These are phyloP conservation scores for Saccharum officinarum DNA, from an alignment of 176 grass and related monocot genomes.

Conservation along the genomic window DNA sequence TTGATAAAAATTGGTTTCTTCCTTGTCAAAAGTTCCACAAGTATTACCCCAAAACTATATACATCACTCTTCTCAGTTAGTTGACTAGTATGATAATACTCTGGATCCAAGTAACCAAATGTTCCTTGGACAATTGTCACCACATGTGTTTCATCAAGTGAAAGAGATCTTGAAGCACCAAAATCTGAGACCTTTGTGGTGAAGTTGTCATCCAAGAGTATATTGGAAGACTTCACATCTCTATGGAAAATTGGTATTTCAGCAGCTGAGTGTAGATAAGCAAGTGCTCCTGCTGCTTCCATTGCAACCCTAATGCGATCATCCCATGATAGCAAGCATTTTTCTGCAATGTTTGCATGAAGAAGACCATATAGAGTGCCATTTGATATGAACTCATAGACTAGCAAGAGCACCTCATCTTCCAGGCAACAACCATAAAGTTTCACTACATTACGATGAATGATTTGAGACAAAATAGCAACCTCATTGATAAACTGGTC, in stretches of 20 bases:
- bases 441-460: neutral
- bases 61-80: neutral
- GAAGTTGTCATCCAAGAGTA: neutral
- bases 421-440: neutral
- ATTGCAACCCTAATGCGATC: neutral
- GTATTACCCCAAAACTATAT: neutral
- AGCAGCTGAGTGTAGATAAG: neutral
- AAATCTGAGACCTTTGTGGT: neutral
- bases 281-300: neutral
- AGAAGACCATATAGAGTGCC: neutral
- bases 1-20: neutral
- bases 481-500: neutral
- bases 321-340: neutral
- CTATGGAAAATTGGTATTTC: neutral
- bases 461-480: neutral
- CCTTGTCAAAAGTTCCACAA: neutral
- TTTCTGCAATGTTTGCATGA: neutral
- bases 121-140: neutral
- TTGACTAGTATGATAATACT: neutral
- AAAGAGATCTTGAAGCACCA: constrained; percentile 2
- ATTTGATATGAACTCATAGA: neutral
- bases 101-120: neutral
- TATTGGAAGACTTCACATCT: neutral
- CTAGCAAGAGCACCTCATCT: neutral
- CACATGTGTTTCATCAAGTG: neutral